Conservation (phyloP, 345 rosid genomes). For the Hibiscus syriacus region DNA sequence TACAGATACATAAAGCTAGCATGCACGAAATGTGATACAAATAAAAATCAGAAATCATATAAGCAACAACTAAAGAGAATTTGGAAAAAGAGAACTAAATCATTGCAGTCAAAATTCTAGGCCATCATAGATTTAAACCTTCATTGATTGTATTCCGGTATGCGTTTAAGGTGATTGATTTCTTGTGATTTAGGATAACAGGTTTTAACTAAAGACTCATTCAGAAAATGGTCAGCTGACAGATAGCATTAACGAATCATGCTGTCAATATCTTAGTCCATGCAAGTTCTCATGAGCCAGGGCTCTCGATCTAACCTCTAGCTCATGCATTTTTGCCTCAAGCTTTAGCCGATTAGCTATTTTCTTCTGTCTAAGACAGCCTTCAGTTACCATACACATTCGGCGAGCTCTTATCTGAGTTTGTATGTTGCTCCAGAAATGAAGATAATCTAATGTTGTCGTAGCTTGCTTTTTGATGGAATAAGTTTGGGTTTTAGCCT, state of each 20-base stretch:
- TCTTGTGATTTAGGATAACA: neutral
- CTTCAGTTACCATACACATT: constrained; percentile 71
- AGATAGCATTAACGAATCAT: neutral
- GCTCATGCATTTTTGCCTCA: constrained; percentile 82
- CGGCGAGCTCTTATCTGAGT: constrained; percentile 62
- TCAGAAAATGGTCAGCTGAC: neutral
- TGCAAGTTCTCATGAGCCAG: neutral
- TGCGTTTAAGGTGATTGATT: neutral
- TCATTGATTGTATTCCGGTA: neutral
- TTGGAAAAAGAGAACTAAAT: neutral
- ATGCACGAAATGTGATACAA: neutral
- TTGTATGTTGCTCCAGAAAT: constrained; percentile 83
- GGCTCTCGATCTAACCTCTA: constrained; percentile 45
- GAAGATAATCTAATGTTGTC: constrained; percentile 56
- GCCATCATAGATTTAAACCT: neutral
- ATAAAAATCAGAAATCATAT: neutral
- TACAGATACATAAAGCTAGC: neutral
- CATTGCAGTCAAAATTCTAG: neutral
- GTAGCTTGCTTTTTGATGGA: constrained; percentile 60
- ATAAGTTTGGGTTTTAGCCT: constrained; percentile 32
- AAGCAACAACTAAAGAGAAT: neutral
- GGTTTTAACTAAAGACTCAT: neutral
- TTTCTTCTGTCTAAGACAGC: constrained; percentile 64
- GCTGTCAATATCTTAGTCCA: neutral
- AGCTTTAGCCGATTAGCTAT: constrained; percentile 88